These are phyloP conservation scores for Colletotrichum eleusines DNA, from an alignment of 2,329 filamentous ascomycete species.

Conservation along the genomic window DNA sequence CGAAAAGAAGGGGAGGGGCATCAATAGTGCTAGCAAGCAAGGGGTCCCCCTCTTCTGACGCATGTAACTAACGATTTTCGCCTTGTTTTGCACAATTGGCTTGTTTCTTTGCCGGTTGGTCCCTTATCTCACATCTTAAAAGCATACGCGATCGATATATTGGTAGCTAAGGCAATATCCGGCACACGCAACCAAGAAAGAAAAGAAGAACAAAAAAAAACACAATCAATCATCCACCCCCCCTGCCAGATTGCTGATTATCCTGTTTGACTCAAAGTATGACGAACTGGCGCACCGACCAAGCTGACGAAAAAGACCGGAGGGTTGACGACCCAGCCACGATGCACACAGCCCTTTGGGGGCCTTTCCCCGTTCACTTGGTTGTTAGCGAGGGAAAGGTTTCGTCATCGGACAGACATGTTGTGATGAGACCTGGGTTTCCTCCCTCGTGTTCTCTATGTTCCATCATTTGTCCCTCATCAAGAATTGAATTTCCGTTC, in stretches of 20 bases:
- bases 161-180: not conserved
- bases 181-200: not conserved
- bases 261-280: not conserved
- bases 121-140: constrained; percentile 7
- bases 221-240: not conserved
- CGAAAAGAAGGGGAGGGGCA: not conserved
- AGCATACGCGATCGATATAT: not conserved
- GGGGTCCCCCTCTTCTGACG: not conserved
- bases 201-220: too few species aligned
- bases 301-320: not conserved
- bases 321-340: constrained; percentile 6
- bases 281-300: constrained; percentile 1
- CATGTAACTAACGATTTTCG: not conserved
- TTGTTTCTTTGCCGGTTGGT: constrained; percentile 10
- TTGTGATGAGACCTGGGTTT: not conserved
- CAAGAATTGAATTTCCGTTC: not conserved
- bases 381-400: not conserved
- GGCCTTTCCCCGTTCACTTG: not conserved
- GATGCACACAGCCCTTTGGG: not conserved
- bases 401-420: constrained; percentile 4
- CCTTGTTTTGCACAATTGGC: constrained; percentile 11
- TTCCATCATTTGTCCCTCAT: not conserved
- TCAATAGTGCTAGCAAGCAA: too few species aligned
- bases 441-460: not conserved
- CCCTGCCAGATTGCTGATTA: not conserved